These are phyloP conservation scores for Paulownia fortunei DNA, from an alignment of 257 asterid genomes.

Conservation along the genomic window DNA sequence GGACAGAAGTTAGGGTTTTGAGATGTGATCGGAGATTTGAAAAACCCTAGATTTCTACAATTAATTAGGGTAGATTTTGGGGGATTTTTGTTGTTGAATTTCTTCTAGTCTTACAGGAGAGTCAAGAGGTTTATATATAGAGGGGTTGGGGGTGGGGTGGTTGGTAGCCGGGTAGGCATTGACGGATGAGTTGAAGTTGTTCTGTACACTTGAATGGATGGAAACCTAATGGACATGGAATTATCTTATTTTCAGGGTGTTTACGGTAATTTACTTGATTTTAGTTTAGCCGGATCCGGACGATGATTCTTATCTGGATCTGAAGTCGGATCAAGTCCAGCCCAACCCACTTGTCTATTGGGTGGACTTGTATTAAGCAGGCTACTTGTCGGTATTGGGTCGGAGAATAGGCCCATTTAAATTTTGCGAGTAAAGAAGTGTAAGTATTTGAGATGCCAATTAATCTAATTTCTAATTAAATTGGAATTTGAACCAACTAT, in stretches of 20 bases:
- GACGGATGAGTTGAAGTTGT: conserved; percentile 37
- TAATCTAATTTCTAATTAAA: no score
- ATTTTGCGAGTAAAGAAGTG: no score
- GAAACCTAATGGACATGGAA: conserved; percentile 33
- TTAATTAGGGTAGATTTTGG: conserved; percentile 13
- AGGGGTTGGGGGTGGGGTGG: neutral
- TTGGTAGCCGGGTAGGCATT: conserved; percentile 13
- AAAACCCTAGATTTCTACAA: conserved; percentile 36
- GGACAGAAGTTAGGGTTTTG: conserved; percentile 21
- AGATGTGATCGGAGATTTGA: conserved; percentile 23
- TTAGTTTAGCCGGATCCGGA: neutral
- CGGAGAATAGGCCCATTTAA: no score
- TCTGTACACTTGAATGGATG: neutral
- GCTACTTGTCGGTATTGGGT: no score
- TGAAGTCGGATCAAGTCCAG: neutral
- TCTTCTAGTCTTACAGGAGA: conserved; percentile 9
- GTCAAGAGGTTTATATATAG: conserved; percentile 37
- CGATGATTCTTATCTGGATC: neutral
- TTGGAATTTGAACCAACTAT: no score
- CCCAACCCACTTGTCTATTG: neutral
- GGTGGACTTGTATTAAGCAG: no score
- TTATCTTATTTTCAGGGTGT: conserved; percentile 28
- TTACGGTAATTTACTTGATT: neutral
- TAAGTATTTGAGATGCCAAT: no score
- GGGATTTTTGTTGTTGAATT: conserved; percentile 10